Evolutionary conservation across 306 rosid genomes (phyloP).

Genomic region (Mucuna pruriens): DNA sequence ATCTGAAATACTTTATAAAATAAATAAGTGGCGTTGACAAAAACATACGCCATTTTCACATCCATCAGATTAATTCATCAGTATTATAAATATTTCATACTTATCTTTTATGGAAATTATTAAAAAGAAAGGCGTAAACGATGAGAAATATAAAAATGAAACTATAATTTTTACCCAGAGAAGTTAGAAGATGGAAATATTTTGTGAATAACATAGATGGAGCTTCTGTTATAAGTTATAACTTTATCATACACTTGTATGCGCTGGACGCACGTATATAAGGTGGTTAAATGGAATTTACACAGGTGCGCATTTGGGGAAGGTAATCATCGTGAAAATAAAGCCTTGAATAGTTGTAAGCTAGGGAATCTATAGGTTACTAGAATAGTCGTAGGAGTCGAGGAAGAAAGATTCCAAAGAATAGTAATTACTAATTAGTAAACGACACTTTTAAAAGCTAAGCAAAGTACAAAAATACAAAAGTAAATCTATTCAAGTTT

Average conservation of each 20-base stretch:
- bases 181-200: slow-evolving; percentile 3
- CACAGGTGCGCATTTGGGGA: slow-evolving; percentile 1
- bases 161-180: neutral
- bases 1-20: neutral
- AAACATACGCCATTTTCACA: neutral
- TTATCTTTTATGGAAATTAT: neutral
- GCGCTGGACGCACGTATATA: neutral
- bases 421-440: too few species aligned
- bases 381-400: slow-evolving; percentile 42
- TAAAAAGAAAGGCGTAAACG: neutral
- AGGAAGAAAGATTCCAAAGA: slow-evolving; percentile 16
- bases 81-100: neutral
- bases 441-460: neutral
- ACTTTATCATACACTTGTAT: neutral
- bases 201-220: neutral
- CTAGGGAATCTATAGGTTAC: slow-evolving; percentile 48
- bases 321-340: slow-evolving; percentile 34
- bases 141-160: neutral
- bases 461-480: slow-evolving; percentile 24
- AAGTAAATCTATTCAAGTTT: slow-evolving; percentile 3
- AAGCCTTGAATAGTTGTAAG: slow-evolving; percentile 29
- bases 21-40: neutral
- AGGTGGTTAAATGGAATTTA: neutral
- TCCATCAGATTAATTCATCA: neutral
- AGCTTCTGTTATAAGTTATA: neutral